Percentiles rank a stretch among this genome's conserved stretches.
Conservation (phyloP, 352 stramenopile genomes). For the Globisporangium cederbergense region DNA sequence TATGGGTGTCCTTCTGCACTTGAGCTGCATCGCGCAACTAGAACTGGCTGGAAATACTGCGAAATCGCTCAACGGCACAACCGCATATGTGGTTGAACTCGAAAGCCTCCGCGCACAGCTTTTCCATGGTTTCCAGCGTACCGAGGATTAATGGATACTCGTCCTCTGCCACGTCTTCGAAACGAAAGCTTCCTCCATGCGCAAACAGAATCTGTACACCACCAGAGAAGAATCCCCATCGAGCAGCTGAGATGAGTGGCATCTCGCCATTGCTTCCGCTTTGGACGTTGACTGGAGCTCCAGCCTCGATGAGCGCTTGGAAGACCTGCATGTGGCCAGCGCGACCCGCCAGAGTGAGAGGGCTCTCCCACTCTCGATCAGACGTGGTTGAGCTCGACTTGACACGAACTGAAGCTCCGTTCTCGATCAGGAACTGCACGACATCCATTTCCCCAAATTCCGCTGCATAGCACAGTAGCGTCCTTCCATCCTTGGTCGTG, state of each 20-base stretch:
- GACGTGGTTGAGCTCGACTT: too few relatives aligned
- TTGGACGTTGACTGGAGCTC: background rate
- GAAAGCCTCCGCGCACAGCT: background rate
- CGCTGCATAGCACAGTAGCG: background rate
- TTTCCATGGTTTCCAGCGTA: background rate
- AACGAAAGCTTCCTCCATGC: background rate
- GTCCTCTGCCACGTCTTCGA: background rate
- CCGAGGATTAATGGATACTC: background rate
- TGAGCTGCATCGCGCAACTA: background rate
- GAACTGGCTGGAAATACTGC: too few relatives aligned
- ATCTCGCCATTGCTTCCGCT: background rate
- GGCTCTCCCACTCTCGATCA: background rate
- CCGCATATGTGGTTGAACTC: background rate
- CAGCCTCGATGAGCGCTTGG: background rate
- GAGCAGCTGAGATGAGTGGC: background rate
- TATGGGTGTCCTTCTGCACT: background rate
- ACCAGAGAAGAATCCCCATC: background rate
- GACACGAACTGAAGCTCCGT: too few relatives aligned
- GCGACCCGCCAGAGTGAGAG: background rate
- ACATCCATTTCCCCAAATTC: background rate
- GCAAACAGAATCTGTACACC: background rate
- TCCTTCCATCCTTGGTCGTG: background rate
- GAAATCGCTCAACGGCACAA: background rate
- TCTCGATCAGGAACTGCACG: background rate
- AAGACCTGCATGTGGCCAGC: background rate